Conservation (phyloP, 805 yeast genomes). For the Lachancea lanzarotensis region DNA sequence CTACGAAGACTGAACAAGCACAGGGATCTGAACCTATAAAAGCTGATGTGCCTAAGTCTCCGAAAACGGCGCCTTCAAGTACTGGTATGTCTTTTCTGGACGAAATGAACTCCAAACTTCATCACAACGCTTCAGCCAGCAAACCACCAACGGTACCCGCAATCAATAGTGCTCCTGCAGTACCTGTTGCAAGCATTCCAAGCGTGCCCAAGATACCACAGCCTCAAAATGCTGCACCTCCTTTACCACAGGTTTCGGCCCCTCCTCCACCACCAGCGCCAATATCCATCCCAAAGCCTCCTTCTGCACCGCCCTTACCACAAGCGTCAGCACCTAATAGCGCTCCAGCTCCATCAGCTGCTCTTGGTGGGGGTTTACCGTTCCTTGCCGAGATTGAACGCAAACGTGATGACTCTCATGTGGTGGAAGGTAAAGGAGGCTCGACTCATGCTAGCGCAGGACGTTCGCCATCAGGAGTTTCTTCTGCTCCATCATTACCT, state of each 20-base stretch:
- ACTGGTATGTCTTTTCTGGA: conserved; percentile 26
- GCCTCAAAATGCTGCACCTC: conserved; percentile 17
- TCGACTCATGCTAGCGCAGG: conserved; percentile 5
- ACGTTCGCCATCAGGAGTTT: conserved; percentile 10
- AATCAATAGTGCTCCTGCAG: conserved; percentile 14
- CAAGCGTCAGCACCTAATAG: conserved; percentile 11
- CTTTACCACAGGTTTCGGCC: conserved; percentile 21
- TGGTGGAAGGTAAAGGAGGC: conserved; percentile 35
- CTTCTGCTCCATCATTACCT: conserved; percentile 22
- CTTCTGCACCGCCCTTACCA: conserved; percentile 24
- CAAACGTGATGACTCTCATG: conserved; percentile 46
- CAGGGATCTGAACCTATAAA: conserved; percentile 11
- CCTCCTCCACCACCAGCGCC: conserved; percentile 20
- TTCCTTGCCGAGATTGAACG: conserved; percentile 53
- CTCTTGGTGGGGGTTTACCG: conserved; percentile 40
- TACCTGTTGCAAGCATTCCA: conserved; percentile 12
- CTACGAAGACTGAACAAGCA: conserved; percentile 21
- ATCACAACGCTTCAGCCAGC: conserved; percentile 8
- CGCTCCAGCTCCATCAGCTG: conserved; percentile 11
- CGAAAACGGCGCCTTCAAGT: conserved; percentile 11
- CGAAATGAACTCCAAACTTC: conserved; percentile 27
- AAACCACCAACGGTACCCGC: conserved; percentile 11
- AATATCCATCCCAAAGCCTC: conserved; percentile 20
- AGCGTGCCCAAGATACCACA: conserved; percentile 17
- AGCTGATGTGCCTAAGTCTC: conserved; percentile 16